phyloP scores from a whole-genome alignment of 140 eudicot genomes.

The Ambrosia hybrid region DNA sequence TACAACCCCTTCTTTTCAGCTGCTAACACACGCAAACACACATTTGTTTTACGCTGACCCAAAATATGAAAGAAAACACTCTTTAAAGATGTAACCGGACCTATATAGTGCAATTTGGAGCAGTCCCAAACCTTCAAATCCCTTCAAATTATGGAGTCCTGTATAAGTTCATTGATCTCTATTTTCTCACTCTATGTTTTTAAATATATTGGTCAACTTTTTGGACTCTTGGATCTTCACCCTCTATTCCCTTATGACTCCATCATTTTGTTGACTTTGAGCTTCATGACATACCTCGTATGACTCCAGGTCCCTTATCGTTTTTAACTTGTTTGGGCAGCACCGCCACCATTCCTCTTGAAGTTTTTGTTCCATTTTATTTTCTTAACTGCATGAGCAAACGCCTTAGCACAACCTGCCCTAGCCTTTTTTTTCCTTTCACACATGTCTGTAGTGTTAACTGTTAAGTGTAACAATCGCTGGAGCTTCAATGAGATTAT shows the following conservation, averaged over 20 bases:
- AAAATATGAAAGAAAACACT: not conserved
- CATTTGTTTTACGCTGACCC: not conserved
- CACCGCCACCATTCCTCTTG: not conserved
- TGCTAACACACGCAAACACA: not conserved
- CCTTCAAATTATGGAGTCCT: not conserved
- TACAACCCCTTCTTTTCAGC: not conserved
- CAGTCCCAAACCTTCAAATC: not conserved
- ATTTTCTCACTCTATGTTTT: not conserved
- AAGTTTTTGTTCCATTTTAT: conserved; percentile 4
- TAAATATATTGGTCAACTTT: not conserved
- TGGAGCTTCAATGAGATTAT: not conserved
- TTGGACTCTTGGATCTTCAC: not conserved
- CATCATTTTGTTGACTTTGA: conserved; percentile 6
- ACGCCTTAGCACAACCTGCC: conserved; percentile 3
- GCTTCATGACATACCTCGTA: not conserved
- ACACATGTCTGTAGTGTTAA: not conserved
- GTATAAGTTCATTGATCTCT: not conserved
- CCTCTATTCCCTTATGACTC: not conserved
- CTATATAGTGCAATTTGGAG: not conserved
- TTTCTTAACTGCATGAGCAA: not conserved
- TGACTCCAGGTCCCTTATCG: not conserved
- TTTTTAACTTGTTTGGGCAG: not conserved
- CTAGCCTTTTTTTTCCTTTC: not conserved
- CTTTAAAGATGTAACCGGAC: not conserved
- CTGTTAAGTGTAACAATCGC: not conserved